phyloP scores from a whole-genome alignment of 2,329 filamentous ascomycete genomes.

The Cadophora sp. region DNA sequence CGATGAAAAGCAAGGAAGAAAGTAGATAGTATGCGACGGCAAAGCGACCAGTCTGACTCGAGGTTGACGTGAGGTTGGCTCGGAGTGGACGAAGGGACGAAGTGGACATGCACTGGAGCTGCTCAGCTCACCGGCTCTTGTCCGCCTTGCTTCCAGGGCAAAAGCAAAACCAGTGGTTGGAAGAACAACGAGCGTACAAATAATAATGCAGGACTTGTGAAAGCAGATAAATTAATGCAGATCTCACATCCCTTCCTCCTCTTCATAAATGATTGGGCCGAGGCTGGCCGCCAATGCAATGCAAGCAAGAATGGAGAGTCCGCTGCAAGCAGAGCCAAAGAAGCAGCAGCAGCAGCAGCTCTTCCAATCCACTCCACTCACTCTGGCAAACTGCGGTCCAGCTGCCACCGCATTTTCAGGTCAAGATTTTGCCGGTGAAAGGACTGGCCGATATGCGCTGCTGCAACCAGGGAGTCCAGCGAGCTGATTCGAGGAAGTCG shows the following conservation, averaged over 20 bases:
- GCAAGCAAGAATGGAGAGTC: neutral
- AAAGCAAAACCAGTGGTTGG: neutral
- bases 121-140: neutral
- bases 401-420: constrained; percentile 19
- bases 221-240: constrained; percentile 21
- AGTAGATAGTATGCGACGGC: neutral
- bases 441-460: constrained; percentile 21
- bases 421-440: constrained; percentile 11
- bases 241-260: constrained; percentile 6
- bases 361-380: constrained; percentile 23
- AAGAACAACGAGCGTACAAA: constrained; percentile 9
- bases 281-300: constrained; percentile 24
- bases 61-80: constrained; percentile 10
- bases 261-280: constrained; percentile 26
- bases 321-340: too few species aligned
- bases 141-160: neutral
- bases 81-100: neutral
- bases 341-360: neutral
- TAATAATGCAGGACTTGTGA: constrained; percentile 29
- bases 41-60: constrained; percentile 7
- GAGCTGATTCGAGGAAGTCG: constrained; percentile 20
- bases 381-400: constrained; percentile 14
- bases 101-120: neutral
- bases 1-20: neutral
- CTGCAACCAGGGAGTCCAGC: neutral